phyloP scores from a whole-genome alignment of 2,329 filamentous ascomycete genomes.

The Calonectria naviculata region DNA sequence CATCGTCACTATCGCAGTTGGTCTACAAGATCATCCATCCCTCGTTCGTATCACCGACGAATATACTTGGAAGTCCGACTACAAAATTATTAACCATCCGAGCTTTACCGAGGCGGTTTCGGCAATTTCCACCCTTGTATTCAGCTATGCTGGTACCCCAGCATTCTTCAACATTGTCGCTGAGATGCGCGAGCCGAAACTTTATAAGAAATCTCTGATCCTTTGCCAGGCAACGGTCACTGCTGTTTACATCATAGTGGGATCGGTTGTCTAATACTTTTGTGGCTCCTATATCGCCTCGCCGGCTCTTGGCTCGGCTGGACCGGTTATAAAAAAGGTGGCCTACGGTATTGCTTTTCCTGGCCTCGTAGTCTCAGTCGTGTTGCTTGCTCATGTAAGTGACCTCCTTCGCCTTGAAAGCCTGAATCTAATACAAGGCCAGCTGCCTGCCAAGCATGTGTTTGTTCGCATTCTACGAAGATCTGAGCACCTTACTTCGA shows the following conservation, averaged over 20 bases:
- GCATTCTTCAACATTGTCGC: conserved; percentile 44
- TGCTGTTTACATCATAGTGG: conserved; percentile 44
- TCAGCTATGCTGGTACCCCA: conserved; percentile 48
- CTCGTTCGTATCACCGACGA: conserved; percentile 34
- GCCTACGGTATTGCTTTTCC: conserved; percentile 51
- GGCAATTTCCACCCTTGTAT: conserved; percentile 45
- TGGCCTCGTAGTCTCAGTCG: conserved; percentile 35
- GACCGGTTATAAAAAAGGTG: conserved; percentile 52
- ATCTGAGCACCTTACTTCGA: conserved; percentile 39
- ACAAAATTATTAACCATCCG: conserved; percentile 40
- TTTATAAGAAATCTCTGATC: conserved; percentile 37
- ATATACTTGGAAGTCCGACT: conserved; percentile 41
- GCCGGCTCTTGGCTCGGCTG: conserved; percentile 57
- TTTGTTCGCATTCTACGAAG: conserved; percentile 42
- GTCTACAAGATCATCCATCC: conserved; percentile 42
- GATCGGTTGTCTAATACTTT: conserved; percentile 54
- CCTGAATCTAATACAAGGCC: not conserved
- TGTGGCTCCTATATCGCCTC: conserved; percentile 57
- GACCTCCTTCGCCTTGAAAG: too few relatives aligned
- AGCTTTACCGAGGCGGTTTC: conserved; percentile 42
- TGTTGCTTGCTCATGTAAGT: conserved; percentile 38
- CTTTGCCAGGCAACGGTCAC: conserved; percentile 39
- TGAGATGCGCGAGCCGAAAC: conserved; percentile 44
- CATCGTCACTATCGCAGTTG: conserved; percentile 40
- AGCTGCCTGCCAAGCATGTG: conserved; percentile 35